phyloP scores from a whole-genome alignment of 371 early-diverging fungal genomes.

The Capillidium rhysosporum region DNA sequence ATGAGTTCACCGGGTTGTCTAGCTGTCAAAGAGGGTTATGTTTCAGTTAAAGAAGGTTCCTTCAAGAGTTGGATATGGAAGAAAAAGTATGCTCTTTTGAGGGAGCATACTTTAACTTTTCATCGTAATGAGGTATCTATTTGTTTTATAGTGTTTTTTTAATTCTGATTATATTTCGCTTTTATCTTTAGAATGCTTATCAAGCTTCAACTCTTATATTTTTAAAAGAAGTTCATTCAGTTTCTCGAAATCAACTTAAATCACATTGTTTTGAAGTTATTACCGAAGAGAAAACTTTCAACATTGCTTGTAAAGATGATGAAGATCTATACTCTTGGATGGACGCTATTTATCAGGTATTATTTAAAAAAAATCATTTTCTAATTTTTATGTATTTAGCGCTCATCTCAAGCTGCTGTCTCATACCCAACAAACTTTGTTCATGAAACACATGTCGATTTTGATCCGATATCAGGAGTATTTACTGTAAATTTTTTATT shows the following conservation, averaged over 20 bases:
- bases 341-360: constrained; percentile 76
- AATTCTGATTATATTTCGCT: not conserved
- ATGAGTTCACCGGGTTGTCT: constrained; percentile 7
- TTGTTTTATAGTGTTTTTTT: not conserved
- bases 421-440: constrained; percentile 68
- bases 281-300: constrained; percentile 69
- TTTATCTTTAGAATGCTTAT: constrained; percentile 41
- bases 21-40: constrained; percentile 64
- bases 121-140: constrained; percentile 70
- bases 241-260: constrained; percentile 64
- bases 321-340: constrained; percentile 93
- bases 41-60: constrained; percentile 75
- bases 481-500: constrained; percentile 34
- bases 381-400: constrained; percentile 14
- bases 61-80: constrained; percentile 81
- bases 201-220: constrained; percentile 58
- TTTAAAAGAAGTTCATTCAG: constrained; percentile 65
- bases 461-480: constrained; percentile 55
- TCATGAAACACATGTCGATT: constrained; percentile 74
- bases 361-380: not conserved
- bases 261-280: constrained; percentile 76
- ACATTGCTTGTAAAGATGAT: constrained; percentile 71
- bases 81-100: constrained; percentile 72
- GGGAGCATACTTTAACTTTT: constrained; percentile 80
- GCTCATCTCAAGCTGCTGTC: constrained; percentile 27